Evolutionary conservation across 768 basidiomycete genomes (phyloP), one percentile per base, ranked within the genome.

Genomic region (Serendipita vermifera): DNA sequence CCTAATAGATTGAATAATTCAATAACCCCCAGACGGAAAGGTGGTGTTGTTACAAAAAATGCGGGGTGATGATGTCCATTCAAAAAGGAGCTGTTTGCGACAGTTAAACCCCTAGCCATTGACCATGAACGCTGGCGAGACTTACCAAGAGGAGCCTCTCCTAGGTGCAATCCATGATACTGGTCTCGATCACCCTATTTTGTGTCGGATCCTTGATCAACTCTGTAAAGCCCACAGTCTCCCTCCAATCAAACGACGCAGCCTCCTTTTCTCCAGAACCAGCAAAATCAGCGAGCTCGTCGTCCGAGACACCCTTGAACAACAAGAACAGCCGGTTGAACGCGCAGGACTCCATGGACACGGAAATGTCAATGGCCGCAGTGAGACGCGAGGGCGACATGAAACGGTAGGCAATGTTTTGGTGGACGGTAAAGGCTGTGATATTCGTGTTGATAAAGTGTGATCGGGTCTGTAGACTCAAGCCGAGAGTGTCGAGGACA

Each of bases 381-480:
- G 87, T 85, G 39, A 91, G 85, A 62, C 79, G 83, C 58, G 75
- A 72, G 4, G 86, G 88, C 6, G 81, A 77, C 59, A 91, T 76
- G 68, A 91, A 89, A n/a, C 88, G 82, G 65, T 90, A 91, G 17
- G 87, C 88, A 59, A 91, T 87, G 67, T 91, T 89, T 65, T 82
- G 85, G 70, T 91, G 86, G 14, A 73, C 72, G 7, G 82, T 71
- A 67, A 89, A 89, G 11, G 80, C 70, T 26, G 82, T 73, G 60
- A 90, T 73, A 67, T 90, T 87, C 68, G 85, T 81, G 66, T 86
- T 86, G 64, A 91, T 78, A 68, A 90, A 89, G 60, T 77, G 79
- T 4, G 88, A 87, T 51, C 86, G 80, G 33, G 87, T 86, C 59
- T 85, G 82, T 32, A 89, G 67, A 1, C 87, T 87, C 74, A 91